Conservation (phyloP, 805 yeast genomes). For the Cyberlindnera xylosilytica region DNA sequence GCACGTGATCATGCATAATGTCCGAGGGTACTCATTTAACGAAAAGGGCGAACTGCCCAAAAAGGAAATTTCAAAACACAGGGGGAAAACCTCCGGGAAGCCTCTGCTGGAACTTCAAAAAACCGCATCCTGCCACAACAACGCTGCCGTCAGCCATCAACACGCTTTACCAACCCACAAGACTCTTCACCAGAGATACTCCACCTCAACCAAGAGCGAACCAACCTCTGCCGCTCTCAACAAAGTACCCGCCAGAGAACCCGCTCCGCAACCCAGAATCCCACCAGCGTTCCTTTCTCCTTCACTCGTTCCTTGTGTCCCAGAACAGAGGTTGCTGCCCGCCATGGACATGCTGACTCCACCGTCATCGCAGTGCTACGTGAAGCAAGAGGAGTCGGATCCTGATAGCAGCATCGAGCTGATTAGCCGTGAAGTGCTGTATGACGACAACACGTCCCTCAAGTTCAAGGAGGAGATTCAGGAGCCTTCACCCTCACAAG, state of each 20-base stretch:
- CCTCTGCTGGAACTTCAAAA: background rate
- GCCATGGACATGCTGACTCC: conserved; percentile 25
- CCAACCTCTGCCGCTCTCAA: too few species aligned
- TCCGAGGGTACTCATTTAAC: conserved; percentile 8
- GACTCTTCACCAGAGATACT: too few species aligned
- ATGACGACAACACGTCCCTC: background rate
- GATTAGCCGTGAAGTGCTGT: conserved; percentile 1
- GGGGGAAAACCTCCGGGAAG: background rate
- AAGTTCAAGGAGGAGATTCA: background rate
- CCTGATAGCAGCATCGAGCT: background rate
- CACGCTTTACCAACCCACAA: too few species aligned
- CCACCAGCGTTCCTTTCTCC: too few species aligned
- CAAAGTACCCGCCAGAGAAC: too few species aligned
- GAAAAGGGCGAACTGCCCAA: conserved; percentile 18
- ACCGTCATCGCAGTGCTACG: conserved; percentile 25
- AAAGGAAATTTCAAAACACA: conserved; percentile 26
- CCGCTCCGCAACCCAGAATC: too few species aligned
- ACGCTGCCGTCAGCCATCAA: background rate
- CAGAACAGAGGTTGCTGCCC: too few species aligned
- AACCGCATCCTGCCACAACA: background rate
- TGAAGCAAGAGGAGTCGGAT: conserved; percentile 3
- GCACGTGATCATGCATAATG: background rate
- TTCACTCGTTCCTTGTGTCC: too few species aligned
- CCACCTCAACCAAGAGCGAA: too few species aligned
- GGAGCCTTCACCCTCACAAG: background rate